phyloP scores from a whole-genome alignment of 495 filamentous ascomycete genomes.

The Neohortaea acidophila region DNA sequence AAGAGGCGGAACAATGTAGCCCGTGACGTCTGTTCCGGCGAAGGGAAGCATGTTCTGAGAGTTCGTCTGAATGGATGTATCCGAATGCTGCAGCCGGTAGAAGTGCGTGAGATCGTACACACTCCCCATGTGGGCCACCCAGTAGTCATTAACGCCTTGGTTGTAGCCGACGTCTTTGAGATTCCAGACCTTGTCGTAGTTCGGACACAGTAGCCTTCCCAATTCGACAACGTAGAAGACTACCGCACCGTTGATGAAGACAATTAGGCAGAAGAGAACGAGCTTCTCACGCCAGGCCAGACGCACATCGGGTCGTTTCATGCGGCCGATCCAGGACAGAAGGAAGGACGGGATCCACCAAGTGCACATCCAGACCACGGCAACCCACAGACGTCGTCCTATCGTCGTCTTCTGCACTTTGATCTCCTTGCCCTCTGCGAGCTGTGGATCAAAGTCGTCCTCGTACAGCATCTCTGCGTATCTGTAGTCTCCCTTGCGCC shows the following conservation, averaged over 20 bases:
- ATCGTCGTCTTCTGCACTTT: constrained; percentile 48
- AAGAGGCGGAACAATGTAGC: constrained; percentile 74
- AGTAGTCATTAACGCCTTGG: constrained; percentile 60
- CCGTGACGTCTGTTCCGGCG: constrained; percentile 60
- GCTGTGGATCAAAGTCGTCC: constrained; percentile 55
- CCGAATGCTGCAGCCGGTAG: constrained; percentile 69
- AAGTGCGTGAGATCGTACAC: constrained; percentile 92
- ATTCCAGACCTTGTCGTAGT: constrained; percentile 83
- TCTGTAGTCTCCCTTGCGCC: constrained; percentile 65
- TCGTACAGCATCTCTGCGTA: constrained; percentile 55
- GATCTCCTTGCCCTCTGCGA: constrained; percentile 59
- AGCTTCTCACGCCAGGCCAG: constrained; percentile 97
- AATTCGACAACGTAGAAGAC: constrained; percentile 90
- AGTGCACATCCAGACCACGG: constrained; percentile 67
- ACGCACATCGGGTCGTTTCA: constrained; percentile 93
- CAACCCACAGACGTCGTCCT: constrained; percentile 61
- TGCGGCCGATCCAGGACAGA: constrained; percentile 68
- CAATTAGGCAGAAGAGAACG: constrained; percentile 63
- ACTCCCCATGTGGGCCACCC: constrained; percentile 70
- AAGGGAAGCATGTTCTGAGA: constrained; percentile 55
- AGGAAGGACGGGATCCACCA: constrained; percentile 90
- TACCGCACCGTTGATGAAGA: constrained; percentile 66
- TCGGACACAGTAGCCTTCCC: constrained; percentile 72
- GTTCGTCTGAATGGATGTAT: constrained; percentile 43
- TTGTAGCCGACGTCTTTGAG: constrained; percentile 55